Base-by-base conservation (phyloP, 768 basidiomycete species). In the Termitomyces sp. region DNA sequence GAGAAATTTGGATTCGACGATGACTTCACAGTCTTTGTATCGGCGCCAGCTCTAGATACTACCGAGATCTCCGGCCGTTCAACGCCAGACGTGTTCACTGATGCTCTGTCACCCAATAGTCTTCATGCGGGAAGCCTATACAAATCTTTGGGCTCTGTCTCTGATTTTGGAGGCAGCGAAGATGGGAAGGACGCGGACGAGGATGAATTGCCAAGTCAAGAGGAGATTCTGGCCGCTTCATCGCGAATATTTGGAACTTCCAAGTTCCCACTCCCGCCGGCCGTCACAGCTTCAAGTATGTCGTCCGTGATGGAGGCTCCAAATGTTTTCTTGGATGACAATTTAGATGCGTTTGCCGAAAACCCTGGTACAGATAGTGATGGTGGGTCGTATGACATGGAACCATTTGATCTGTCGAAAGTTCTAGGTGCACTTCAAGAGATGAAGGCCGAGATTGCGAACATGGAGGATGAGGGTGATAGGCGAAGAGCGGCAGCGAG, bases 11-110 rank as follows among this genome's bases (percentile, higher is more conserved):
- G 75, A 3, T 83, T 93, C 60, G 91, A 92, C 51, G 91, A 93
- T 62, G 88, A 94, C 66, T 94, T 94, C 63, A 78, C 84, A 2
- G 84, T 81, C 27, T 89, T 89, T 58, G 78, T 90, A 16, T 84
- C 86, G 31, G 86, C 86, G n/a, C 80, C 73, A 43, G 54, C 63
- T 27, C 58, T 36, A 29, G 46, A 58, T 12, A 46, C 56, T 22
- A 33, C 50, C 23, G 57, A 56, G 57, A 53, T 63, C 59, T 63
- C 70, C 62, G 53, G 69, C 63, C 47, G 59, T 56, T 59, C 52
- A 36, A 57, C 53, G 38, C 60, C 54, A 40, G 53, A 68, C 59
- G 63, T n/a, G 54, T 49, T 53, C 41, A 58, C 39, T 42, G 61
- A 50, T 50, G 64, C 38, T 40, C 56, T 59, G 10, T 61, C 58